These are phyloP conservation scores for Athelia sp. DNA, from an alignment of 1,284 basidiomycete species.

Conservation along the genomic window DNA sequence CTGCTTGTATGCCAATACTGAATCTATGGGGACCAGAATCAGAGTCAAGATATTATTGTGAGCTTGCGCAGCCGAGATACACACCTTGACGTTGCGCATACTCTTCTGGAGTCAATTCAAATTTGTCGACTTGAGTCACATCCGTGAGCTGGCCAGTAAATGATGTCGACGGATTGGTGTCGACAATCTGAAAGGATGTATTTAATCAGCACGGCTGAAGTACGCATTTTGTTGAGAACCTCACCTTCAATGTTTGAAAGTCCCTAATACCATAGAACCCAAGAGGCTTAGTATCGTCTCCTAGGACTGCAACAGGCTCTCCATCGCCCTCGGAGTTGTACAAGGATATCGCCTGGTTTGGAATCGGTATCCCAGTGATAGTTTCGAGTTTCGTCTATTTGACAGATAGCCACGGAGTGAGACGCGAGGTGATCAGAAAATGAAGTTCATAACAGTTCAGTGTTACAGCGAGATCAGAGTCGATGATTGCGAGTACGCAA, in stretches of 20 bases:
- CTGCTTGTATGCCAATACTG: slow-evolving; percentile 89
- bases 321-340: slow-evolving; percentile 55
- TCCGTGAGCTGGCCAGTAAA: slow-evolving; percentile 83
- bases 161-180: slow-evolving; percentile 69
- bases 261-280: slow-evolving; percentile 70
- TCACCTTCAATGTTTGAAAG: slow-evolving; percentile 72
- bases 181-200: slow-evolving; percentile 64
- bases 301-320: slow-evolving; percentile 47
- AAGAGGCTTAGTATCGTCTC: slow-evolving; percentile 64
- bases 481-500: slow-evolving; percentile 21
- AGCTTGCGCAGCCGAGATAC: slow-evolving; percentile 9
- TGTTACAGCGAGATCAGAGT: not conserved
- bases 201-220: too few species aligned
- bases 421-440: too few species aligned
- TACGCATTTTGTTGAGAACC: not conserved
- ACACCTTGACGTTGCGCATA: slow-evolving; percentile 79
- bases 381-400: slow-evolving; percentile 77
- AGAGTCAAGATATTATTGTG: not conserved
- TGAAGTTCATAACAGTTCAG: slow-evolving; percentile 1
- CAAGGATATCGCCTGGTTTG: slow-evolving; percentile 66
- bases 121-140: slow-evolving; percentile 86
- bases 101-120: slow-evolving; percentile 80
- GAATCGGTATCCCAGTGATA: slow-evolving; percentile 84
- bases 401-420: too few species aligned
- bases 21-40: slow-evolving; percentile 47